A percentile compares a stretch with the other conserved stretches of the same genome.
phyloP scores from a whole-genome alignment of 1,139 yeast species.

The Waltiozyma solani region DNA sequence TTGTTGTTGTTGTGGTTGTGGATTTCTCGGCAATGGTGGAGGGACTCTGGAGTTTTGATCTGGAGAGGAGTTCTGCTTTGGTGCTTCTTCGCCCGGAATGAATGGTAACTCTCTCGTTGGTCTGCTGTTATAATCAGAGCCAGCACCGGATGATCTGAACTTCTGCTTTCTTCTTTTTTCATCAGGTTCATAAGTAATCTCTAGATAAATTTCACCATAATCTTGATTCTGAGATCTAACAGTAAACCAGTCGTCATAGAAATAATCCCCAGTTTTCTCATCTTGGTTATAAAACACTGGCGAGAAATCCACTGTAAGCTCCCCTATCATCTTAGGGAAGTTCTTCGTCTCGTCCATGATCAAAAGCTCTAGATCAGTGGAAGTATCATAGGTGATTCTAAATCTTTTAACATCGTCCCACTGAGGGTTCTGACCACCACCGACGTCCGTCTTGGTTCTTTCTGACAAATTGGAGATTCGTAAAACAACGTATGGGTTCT shows the following conservation, averaged over 20 bases:
- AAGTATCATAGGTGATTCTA: conserved; percentile 48
- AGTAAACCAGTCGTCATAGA: conserved; percentile 76
- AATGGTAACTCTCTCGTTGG: conserved; percentile 28
- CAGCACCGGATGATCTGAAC: background rate
- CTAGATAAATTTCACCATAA: conserved; percentile 85
- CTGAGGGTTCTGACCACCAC: conserved; percentile 85
- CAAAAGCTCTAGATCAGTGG: conserved; percentile 56
- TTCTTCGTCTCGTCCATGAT: conserved; percentile 81
- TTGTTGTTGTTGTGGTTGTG: conserved; percentile 1
- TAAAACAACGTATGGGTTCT: conserved; percentile 73
- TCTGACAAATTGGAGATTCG: conserved; percentile 70
- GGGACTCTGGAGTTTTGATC: conserved; percentile 10
- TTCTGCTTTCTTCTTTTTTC: background rate
- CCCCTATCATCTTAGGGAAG: conserved; percentile 82
- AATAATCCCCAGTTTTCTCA: conserved; percentile 30
- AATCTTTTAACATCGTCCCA: conserved; percentile 78
- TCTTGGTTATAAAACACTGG: conserved; percentile 61
- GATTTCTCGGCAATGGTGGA: conserved; percentile 19
- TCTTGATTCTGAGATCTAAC: conserved; percentile 57
- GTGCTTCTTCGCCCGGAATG: conserved; percentile 23
- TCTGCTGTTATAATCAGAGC: conserved; percentile 10
- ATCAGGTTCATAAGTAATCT: conserved; percentile 82
- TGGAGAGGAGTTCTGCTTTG: background rate
- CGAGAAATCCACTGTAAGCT: conserved; percentile 66
- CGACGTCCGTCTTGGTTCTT: conserved; percentile 54